phyloP scores from a whole-genome alignment of 1,139 yeast species.

The Scheffersomyces quercinus region DNA sequence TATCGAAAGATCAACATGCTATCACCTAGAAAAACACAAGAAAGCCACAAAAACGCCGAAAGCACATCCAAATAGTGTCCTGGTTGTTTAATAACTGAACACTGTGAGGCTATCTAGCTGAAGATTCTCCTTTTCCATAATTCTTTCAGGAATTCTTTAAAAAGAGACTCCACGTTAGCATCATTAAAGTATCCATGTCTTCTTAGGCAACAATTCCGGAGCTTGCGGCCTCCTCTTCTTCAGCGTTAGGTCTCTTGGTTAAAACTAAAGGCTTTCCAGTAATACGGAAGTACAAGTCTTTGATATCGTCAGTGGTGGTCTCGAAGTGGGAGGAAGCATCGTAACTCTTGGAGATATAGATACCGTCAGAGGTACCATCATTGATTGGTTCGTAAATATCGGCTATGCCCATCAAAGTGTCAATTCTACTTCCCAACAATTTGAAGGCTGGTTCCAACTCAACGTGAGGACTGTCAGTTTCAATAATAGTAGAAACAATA shows the following conservation, averaged over 20 bases:
- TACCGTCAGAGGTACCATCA: constrained; percentile 79
- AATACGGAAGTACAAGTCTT: constrained; percentile 84
- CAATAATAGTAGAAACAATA: constrained; percentile 91
- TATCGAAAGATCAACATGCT: too few species aligned
- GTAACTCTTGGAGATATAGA: constrained; percentile 83
- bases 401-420: constrained; percentile 94
- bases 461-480: constrained; percentile 88
- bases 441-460: constrained; percentile 96
- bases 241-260: constrained; percentile 67
- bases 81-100: too few species aligned
- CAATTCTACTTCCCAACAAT: constrained; percentile 74
- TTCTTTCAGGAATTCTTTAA: too few species aligned
- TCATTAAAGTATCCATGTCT: too few species aligned
- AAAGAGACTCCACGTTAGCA: too few species aligned
- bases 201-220: background rate
- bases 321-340: constrained; percentile 97
- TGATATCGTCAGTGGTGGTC: constrained; percentile 93
- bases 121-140: too few species aligned
- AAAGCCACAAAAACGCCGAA: too few species aligned
- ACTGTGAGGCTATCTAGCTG: too few species aligned
- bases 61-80: too few species aligned
- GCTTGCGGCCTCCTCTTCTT: constrained; percentile 41
- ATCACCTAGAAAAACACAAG: too few species aligned
- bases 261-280: constrained; percentile 90
- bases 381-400: constrained; percentile 85